Evolutionary conservation across 371 early-diverging fungal species (phyloP), one percentile per base, ranked within the genome.

Genomic region (Globomyces sp.): DNA sequence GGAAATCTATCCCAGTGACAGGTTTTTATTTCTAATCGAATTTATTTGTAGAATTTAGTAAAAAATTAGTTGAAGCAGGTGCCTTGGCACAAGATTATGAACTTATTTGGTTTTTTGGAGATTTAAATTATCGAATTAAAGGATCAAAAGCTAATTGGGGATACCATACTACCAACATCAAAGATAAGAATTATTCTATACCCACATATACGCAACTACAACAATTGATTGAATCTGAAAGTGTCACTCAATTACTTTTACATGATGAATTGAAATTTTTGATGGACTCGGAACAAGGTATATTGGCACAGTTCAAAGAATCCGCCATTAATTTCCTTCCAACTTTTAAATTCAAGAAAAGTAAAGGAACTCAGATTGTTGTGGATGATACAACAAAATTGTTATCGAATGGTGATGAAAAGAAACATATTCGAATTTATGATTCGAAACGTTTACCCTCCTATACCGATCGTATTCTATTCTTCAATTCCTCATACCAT

Each of bases 391-490:
- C 49, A 49, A 49, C n/a, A 34, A 49, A 49, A 49, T n/a, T n/a
- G 49, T 49, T 1, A 49, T n/a, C 13, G 49, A 11, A 34, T n/a
- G 49, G 49, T 24, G 40, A 8, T 3, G 39, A 4, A 55, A 55
- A 55, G 55, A 55, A 55, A 24, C 37, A 8, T 34, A 40, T 39
- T 3, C 2, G 62, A 0, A 6, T 44, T 4, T 71, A 48, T 57
- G 47, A 71, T 8, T 36, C 4, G 1, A 74, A 47, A 37, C 67
- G 74, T n/a, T 9, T 71, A n/a, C 74, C 74, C 13, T 71, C 74
- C 13, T 74, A 68, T 64, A 71, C 71, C 49, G 74, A 74, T 58
- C 63, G 74, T 2, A 68, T 74, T 44, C 44, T 74, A 57, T 65
- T 61, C 58, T 64, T 66, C 37, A 68, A 48, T 44, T 39, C 36